Conservation (phyloP, 768 basidiomycete genomes). For the Lactifluus subvellereus region DNA sequence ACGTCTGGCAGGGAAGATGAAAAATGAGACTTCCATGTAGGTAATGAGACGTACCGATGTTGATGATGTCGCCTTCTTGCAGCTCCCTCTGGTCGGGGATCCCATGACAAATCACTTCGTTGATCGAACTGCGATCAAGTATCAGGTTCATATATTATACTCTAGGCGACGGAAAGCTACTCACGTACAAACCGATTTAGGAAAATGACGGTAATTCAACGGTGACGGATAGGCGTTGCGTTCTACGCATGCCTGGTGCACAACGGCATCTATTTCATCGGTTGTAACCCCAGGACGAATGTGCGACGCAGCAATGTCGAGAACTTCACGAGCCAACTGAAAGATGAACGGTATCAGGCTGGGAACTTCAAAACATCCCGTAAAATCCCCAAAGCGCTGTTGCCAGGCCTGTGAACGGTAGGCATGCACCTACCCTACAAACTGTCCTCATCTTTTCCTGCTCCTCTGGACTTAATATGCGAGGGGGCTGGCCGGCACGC, state of each 20-base stretch:
- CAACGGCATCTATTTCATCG: slow-evolving; percentile 89
- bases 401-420: neutral
- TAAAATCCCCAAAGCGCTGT: slow-evolving; percentile 1
- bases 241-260: slow-evolving; percentile 87
- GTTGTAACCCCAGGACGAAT: slow-evolving; percentile 92
- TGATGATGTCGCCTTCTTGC: slow-evolving; percentile 92
- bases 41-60: slow-evolving; percentile 57
- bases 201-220: slow-evolving; percentile 83
- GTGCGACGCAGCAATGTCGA: slow-evolving; percentile 84
- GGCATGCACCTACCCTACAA: slow-evolving; percentile 53
- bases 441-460: slow-evolving; percentile 85
- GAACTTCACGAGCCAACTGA: slow-evolving; percentile 86
- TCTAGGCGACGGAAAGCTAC: slow-evolving; percentile 31
- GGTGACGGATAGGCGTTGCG: slow-evolving; percentile 92
- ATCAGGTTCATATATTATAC: neutral
- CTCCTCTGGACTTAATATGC: slow-evolving; percentile 63
- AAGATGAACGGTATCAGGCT: slow-evolving; percentile 7
- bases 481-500: slow-evolving; percentile 53
- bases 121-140: slow-evolving; percentile 60
- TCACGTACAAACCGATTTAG: slow-evolving; percentile 95
- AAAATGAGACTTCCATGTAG: slow-evolving; percentile 9
- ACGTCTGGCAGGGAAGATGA: slow-evolving; percentile 48
- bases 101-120: slow-evolving; percentile 96
- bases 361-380: neutral
- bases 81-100: slow-evolving; percentile 84